Evolutionary conservation across 2,329 filamentous ascomycete species (phyloP).

Genomic region (Stemphylium beticola): DNA sequence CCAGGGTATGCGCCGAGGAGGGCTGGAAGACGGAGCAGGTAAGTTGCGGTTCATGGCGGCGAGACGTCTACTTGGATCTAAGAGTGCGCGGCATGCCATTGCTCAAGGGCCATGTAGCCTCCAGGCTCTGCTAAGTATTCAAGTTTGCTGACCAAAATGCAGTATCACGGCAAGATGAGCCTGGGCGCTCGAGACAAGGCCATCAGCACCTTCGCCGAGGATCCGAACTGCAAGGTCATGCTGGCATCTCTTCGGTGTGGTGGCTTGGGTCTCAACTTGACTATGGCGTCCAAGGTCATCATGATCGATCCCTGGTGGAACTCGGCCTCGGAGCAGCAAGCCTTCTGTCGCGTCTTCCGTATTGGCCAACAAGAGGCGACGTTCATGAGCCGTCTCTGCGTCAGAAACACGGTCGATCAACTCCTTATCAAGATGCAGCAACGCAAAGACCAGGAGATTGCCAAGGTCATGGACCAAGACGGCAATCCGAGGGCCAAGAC

Average conservation of each 20-base stretch:
- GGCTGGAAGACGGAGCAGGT: constrained; percentile 56
- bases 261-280: constrained; percentile 65
- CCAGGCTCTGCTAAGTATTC: background rate
- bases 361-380: constrained; percentile 69
- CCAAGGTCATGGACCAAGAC: constrained; percentile 52
- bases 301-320: constrained; percentile 66
- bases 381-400: constrained; percentile 63
- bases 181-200: constrained; percentile 53
- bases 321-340: constrained; percentile 65
- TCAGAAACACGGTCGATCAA: constrained; percentile 64
- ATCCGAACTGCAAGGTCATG: constrained; percentile 54
- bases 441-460: constrained; percentile 57
- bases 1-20: constrained; percentile 57
- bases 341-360: constrained; percentile 67
- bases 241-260: constrained; percentile 64
- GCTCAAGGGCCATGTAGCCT: too few relatives aligned
- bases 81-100: background rate
- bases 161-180: constrained; percentile 59
- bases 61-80: background rate
- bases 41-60: constrained; percentile 10
- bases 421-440: constrained; percentile 63
- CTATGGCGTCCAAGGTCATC: constrained; percentile 59
- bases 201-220: constrained; percentile 55
- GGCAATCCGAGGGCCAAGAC: constrained; percentile 36
- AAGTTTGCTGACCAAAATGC: constrained; percentile 11